Conservation (phyloP, 352 stramenopile species). For the Pythium coloratum region DNA sequence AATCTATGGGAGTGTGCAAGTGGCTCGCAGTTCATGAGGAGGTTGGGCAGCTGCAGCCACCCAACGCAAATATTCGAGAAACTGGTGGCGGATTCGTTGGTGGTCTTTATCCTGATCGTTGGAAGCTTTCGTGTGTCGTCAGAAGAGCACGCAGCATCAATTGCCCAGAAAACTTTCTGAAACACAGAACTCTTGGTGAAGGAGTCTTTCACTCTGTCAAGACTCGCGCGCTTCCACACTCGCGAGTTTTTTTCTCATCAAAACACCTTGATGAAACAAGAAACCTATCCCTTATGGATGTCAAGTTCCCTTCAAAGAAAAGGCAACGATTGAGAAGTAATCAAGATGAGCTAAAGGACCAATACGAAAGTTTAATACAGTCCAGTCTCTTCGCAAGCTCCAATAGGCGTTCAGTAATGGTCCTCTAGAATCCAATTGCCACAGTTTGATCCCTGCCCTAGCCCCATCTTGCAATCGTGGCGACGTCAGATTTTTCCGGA, state of each 20-base stretch:
- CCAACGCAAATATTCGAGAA: constrained; percentile 1
- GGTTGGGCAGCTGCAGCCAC: not conserved
- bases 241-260: not conserved
- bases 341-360: not conserved
- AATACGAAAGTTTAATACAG: too few relatives aligned
- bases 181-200: not conserved
- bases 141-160: not conserved
- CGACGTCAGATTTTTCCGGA: constrained; percentile 4
- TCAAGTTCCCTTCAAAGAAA: constrained; percentile 5
- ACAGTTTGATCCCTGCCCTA: not conserved
- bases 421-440: not conserved
- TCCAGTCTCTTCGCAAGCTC: too few relatives aligned
- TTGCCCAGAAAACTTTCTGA: not conserved
- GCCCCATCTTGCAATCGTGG: not conserved
- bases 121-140: not conserved
- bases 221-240: not conserved
- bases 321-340: not conserved
- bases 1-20: too few relatives aligned
- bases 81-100: not conserved
- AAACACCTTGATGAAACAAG: not conserved
- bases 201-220: not conserved
- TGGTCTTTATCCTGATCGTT: not conserved
- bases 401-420: not conserved
- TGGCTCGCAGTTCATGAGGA: not conserved
- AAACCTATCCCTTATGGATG: not conserved